Evolutionary conservation across 73 alveolate species (phyloP).

Genomic region (Paramecium biaurelia): DNA sequence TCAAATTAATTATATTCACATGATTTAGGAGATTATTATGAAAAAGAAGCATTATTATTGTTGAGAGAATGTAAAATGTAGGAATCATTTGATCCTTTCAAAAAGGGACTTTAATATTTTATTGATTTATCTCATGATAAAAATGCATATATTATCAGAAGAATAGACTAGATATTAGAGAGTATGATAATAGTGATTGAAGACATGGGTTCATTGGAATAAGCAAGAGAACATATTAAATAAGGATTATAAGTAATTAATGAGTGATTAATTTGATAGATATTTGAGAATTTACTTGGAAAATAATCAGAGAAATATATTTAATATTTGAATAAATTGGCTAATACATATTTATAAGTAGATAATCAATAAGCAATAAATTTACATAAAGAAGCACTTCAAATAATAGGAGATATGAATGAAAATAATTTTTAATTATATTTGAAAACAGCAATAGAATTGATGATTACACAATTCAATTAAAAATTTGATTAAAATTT

Average conservation of each 20-base stretch:
- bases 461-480: background rate
- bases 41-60: background rate
- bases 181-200: slow-evolving; percentile 4
- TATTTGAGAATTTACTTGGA: background rate
- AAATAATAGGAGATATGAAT: background rate
- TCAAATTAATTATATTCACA: background rate
- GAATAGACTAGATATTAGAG: background rate
- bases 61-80: slow-evolving; percentile 12
- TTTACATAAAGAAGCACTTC: background rate
- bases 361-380: background rate
- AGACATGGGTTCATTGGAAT: background rate
- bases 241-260: background rate
- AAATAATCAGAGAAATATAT: background rate
- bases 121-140: background rate
- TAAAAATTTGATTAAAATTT: background rate
- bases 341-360: background rate
- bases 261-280: background rate
- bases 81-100: slow-evolving; percentile 1
- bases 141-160: background rate
- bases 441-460: slow-evolving; percentile 1
- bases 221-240: background rate
- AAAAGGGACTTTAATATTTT: background rate
- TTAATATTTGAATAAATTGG: background rate
- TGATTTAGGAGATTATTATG: slow-evolving; percentile 2
- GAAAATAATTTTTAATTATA: background rate